A percentile compares a stretch with the other conserved stretches of the same genome.
These are phyloP conservation scores for Geotrichum fermentans DNA, from an alignment of 1,139 yeast genomes.

Conservation along the genomic window DNA sequence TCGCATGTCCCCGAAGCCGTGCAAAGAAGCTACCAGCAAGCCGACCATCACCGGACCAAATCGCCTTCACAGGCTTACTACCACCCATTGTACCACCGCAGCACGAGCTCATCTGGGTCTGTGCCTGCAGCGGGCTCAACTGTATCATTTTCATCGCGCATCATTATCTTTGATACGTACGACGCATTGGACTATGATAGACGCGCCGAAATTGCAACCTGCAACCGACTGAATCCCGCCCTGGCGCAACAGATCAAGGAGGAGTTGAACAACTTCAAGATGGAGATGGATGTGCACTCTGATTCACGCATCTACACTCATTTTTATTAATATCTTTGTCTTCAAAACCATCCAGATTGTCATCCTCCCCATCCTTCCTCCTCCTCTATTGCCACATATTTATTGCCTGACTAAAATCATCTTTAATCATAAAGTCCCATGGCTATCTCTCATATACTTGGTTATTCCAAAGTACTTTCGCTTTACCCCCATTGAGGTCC, in stretches of 20 bases:
- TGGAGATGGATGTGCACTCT: slow-evolving; percentile 75
- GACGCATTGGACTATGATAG: slow-evolving; percentile 84
- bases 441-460: no score
- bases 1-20: neutral
- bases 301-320: slow-evolving; percentile 78
- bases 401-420: no score
- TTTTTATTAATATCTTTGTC: slow-evolving; percentile 54
- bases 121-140: neutral
- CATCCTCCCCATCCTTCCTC: neutral
- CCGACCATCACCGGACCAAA: neutral
- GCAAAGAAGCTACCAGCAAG: neutral
- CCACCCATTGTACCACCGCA: slow-evolving; percentile 25
- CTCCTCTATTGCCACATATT: neutral
- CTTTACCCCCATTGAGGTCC: no score
- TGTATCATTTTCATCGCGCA: slow-evolving; percentile 80
- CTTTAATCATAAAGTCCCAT: no score
- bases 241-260: slow-evolving; percentile 84
- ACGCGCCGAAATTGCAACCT: slow-evolving; percentile 88
- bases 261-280: slow-evolving; percentile 67
- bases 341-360: neutral
- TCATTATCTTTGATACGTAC: slow-evolving; percentile 82
- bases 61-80: neutral
- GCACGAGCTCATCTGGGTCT: neutral
- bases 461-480: no score
- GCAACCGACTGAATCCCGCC: slow-evolving; percentile 68